phyloP scores from a whole-genome alignment of 441 rosid species.

The Rhodomyrtus psidioides region DNA sequence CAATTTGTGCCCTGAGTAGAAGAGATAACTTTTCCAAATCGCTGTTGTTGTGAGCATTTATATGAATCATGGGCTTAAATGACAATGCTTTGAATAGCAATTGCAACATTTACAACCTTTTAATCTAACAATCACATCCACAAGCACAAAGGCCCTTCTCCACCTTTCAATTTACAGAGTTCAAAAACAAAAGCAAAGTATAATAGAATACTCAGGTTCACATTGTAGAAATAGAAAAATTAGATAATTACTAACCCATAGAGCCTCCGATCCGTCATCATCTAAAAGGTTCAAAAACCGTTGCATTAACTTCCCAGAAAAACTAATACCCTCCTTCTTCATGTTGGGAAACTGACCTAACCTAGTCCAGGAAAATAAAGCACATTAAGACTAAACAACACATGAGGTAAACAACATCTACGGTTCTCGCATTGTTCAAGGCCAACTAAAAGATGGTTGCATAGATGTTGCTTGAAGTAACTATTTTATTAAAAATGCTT shows the following conservation, averaged over 20 bases:
- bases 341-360: constrained; percentile 53
- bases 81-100: not conserved
- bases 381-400: not conserved
- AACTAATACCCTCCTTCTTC: constrained; percentile 63
- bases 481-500: not conserved
- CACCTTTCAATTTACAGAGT: not conserved
- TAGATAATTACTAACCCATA: constrained; percentile 35
- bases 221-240: not conserved
- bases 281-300: constrained; percentile 62
- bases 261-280: constrained; percentile 48
- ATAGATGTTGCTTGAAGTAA: not conserved
- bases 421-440: not conserved
- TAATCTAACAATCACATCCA: not conserved
- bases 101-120: not conserved
- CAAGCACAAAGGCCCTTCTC: not conserved
- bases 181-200: not conserved
- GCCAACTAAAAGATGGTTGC: not conserved
- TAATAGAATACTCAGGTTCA: not conserved
- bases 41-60: not conserved
- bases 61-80: not conserved
- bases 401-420: not conserved
- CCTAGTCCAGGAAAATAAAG: constrained; percentile 26
- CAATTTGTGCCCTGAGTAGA: not conserved
- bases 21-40: not conserved
- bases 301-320: constrained; percentile 50